Base-by-base conservation (phyloP, 352 stramenopile genomes). In the Globisporangium canariense region DNA sequence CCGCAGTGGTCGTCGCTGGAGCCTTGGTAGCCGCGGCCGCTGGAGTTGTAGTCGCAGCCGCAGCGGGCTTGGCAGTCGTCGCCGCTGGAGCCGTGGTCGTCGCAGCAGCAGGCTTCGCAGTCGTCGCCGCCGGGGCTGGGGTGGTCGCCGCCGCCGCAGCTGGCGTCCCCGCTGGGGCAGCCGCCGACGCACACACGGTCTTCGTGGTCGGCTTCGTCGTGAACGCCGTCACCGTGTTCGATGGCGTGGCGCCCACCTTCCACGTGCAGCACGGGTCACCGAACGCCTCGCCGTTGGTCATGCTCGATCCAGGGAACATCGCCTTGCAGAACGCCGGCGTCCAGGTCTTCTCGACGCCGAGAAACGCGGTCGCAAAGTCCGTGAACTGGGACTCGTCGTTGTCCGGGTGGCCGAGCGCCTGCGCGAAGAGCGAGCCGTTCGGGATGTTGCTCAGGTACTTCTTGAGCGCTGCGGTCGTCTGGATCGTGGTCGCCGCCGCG, bases 401-500 rank as follows among this genome's bases (percentile, higher is more conserved):
- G 34, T 62, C 60, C 18, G 62, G 67, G 60, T 87, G 78, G 30
- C 76, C 78, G 8, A 87, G 64, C 34, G 49, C 1, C 59, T 79
- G 71, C 14, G 60, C 32, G 66, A 83, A 78, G 2, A 34, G 47
- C 7, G 59, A 67, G 32, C 75, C 74, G 68, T 86, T 86, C 53
- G 77, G 77, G 34, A 83, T 51, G 41, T 79, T 65, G 25, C 54
- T 46, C 18, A 76, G 50, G 60, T 78, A 86, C 60, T 46, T 46
- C 32, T 56, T 41, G 45, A 66, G 47, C 25, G 52, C 69, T 6
- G 90, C 75, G 25, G 82, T 78, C 73, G 89, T 94, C 14, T 88
- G 84, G 69, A 97, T 83, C 47, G 93, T 34, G 30, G 30, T 76
- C 40, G 60, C 8, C 65, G 93, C 89, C 40, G 85, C 93, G 54